phyloP scores from a whole-genome alignment of 2,329 filamentous ascomycete species.

The Alternaria alternata region DNA sequence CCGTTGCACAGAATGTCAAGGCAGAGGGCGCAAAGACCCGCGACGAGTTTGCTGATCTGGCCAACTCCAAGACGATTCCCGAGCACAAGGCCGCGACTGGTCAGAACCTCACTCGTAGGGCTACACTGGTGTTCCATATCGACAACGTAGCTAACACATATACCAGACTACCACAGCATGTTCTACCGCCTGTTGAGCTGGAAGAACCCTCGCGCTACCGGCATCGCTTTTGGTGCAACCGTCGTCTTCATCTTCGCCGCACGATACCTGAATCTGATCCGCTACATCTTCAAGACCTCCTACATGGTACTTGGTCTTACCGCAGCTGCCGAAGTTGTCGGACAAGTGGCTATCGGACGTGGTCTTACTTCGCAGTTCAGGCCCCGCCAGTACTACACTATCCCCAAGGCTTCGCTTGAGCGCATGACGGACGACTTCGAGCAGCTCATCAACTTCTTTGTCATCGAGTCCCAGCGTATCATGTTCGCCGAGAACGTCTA shows the following conservation, averaged over 20 bases:
- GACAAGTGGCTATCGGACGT: constrained; percentile 64
- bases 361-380: constrained; percentile 69
- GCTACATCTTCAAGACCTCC: constrained; percentile 67
- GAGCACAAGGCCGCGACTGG: constrained; percentile 65
- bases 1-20: constrained; percentile 65
- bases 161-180: constrained; percentile 69
- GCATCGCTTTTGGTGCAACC: constrained; percentile 64
- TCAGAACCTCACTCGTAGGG: constrained; percentile 68
- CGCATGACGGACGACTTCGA: constrained; percentile 68
- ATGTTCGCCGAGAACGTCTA: constrained; percentile 71
- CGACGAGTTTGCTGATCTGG: constrained; percentile 66
- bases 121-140: constrained; percentile 8
- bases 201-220: constrained; percentile 71
- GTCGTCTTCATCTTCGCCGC: constrained; percentile 68
- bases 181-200: constrained; percentile 73
- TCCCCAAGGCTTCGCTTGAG: constrained; percentile 70
- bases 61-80: constrained; percentile 62
- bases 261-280: constrained; percentile 69
- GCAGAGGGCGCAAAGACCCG: constrained; percentile 64
- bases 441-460: constrained; percentile 72
- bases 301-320: constrained; percentile 68
- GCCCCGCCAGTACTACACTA: constrained; percentile 70
- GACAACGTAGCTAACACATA: constrained; percentile 22
- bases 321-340: constrained; percentile 64
- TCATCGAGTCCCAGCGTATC: constrained; percentile 72